These are phyloP conservation scores for Debaryomycetaceae sp. DNA, from an alignment of 1,139 yeast genomes.

Conservation along the genomic window DNA sequence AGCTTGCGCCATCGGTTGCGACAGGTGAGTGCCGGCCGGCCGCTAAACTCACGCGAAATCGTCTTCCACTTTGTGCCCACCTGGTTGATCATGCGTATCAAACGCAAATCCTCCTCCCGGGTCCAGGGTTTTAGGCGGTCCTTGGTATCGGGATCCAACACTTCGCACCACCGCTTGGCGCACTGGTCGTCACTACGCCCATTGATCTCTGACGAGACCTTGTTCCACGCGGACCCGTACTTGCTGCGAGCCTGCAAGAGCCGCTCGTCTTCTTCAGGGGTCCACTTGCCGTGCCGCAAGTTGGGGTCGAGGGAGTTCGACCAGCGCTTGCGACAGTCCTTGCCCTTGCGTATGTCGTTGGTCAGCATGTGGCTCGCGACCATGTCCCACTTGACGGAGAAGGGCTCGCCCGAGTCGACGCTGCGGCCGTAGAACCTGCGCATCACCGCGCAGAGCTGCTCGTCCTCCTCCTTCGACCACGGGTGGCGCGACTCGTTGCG, in stretches of 20 bases:
- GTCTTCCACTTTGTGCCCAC: constrained; percentile 92
- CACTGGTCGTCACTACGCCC: constrained; percentile 95
- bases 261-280: constrained; percentile 65
- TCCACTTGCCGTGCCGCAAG: constrained; percentile 81
- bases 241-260: constrained; percentile 53
- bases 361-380: constrained; percentile 34
- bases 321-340: constrained; percentile 71
- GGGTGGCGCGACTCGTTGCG: constrained; percentile 52
- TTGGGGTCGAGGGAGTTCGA: constrained; percentile 72
- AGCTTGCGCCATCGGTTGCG: constrained; percentile 88
- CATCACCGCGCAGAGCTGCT: constrained; percentile 28
- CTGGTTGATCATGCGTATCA: constrained; percentile 53
- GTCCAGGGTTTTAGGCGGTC: constrained; percentile 78
- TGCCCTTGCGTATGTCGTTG: constrained; percentile 34
- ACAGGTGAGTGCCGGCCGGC: constrained; percentile 83
- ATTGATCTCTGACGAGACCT: constrained; percentile 61
- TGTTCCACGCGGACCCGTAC: constrained; percentile 80
- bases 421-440: constrained; percentile 13
- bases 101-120: constrained; percentile 58
- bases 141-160: constrained; percentile 69
- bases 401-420: constrained; percentile 19
- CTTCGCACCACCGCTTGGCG: constrained; percentile 84
- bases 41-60: constrained; percentile 58
- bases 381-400: constrained; percentile 55
- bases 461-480: constrained; percentile 63